Evolutionary conservation across 371 early-diverging fungal species (phyloP), one percentile per base, ranked within the genome.

Genomic region (Syncephalastrum monosporum): DNA sequence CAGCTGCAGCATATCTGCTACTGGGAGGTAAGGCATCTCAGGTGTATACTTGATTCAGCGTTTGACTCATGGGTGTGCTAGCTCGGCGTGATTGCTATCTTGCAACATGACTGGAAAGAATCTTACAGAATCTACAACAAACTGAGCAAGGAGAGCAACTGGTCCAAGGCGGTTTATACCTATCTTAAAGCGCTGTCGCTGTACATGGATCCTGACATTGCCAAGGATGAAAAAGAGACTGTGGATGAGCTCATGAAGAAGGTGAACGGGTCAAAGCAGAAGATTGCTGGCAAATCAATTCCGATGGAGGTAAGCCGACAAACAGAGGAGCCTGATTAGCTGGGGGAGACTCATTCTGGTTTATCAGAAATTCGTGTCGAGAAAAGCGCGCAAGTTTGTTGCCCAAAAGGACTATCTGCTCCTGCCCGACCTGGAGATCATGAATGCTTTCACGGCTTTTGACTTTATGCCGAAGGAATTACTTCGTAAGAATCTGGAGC

Each of bases 211-310:
- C 57, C 56, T 0, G 50, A 56, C 14, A 46, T 59, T 10, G 57
- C 27, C 1, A 64, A 60, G 41, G 55, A 57, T 25, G 47, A 57
- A 8, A 49, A 53, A 27, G 46, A 64, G 4, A 41, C 63, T 27
- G 71, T 71, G 3, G 43, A 47, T 4, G 68, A 63, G 8, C 60
- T 82, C 55, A 82, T 92, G 81, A 63, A 70, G 29, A 64, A 75
- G 29, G 86, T 91, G 21, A 80, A 81, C 8, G 67, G 64, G n/a
- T 58, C 78, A 16, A 76, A 71, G 60, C 81, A 84, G 62, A 88
- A 82, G 65, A 83, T 92, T 38, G 91, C 90, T 27, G 92, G 92
- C 19, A 87, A 89, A 64, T 82, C 86, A 0, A 80, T 92, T 38
- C 90, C 92, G 6, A 64, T 91, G 48, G 91, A 91, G 77, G 79